Evolutionary conservation across 148 eudicot genomes (phyloP).

Genomic region (Amaranthus hypochondriacus): DNA sequence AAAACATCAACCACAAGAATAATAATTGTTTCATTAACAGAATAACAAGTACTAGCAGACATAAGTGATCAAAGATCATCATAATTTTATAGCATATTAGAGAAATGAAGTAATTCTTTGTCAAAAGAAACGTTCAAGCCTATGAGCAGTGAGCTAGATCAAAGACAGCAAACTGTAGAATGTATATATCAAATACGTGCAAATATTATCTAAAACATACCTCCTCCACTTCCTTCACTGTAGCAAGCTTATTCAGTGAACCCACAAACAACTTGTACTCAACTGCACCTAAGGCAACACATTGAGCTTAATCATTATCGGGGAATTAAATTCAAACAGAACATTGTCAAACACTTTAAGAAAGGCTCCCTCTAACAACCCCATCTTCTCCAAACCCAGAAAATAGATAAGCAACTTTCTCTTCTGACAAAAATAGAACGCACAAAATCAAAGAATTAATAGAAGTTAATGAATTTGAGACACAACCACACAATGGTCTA

Average conservation of each 20-base stretch:
- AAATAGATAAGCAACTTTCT: neutral
- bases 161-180: neutral
- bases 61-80: too few relatives aligned
- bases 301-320: conserved; percentile 19
- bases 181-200: neutral
- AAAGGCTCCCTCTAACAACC: neutral
- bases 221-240: conserved; percentile 92
- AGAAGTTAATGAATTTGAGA: neutral
- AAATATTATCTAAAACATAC: conserved; percentile 31
- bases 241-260: conserved; percentile 76
- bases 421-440: too few relatives aligned
- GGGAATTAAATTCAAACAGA: neutral
- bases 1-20: too few relatives aligned
- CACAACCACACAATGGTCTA: neutral
- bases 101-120: too few relatives aligned
- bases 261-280: conserved; percentile 95
- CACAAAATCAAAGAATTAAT: neutral
- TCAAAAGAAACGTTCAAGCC: neutral
- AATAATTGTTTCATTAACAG: too few relatives aligned
- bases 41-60: too few relatives aligned
- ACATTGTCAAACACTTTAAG: neutral
- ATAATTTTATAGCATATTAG: too few relatives aligned
- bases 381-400: neutral
- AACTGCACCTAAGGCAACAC: conserved; percentile 52
- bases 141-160: neutral